Base-by-base conservation (phyloP, 805 yeast species). In the Debaryomyces prosopidis region DNA sequence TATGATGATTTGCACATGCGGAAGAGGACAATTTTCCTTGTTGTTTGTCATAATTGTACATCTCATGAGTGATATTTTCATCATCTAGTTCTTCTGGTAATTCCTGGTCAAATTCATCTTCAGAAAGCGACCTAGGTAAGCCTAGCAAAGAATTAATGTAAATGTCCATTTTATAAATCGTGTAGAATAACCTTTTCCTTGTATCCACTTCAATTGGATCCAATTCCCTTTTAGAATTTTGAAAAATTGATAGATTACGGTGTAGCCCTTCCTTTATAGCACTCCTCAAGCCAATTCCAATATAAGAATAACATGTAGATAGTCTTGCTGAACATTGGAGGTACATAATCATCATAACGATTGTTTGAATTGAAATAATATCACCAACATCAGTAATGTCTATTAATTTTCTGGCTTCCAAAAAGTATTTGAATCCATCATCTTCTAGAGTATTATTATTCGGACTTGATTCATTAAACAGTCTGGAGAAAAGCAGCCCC, bases 131-230 rank as follows among this genome's bases (percentile, higher is more conserved):
- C 46, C 89, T 71, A 1, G 97, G 97, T 41, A 90, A 71, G 1
- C 96, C 97, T 51, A 91, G 62, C 69, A 90, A 82, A 7, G 96
- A 86, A 61, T 87, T 88, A 56, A 89, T 87, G 61, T 91, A 90
- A 36, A 89, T 82, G 59, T 91, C 97, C 85, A 89, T 86, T 62
- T 90, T 90, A 62, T 87, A 86, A 50, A 90, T 84, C 1, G 96
- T 85, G 87, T 92, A 90, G 62, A 90, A 90, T 35, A 91, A 67
- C 47, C 97, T 74, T 63, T 89, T 90, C 48, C 96, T 74, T 1
- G 88, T 85, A 58, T 91, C 96, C 32, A 82, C 71, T 59, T 88
- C 95, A 28, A 90, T 82, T 1, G 91, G 91, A 53, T 85, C 85
- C 39, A 77, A 71, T 53, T 82, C 81, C 18, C 74, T 46, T 52